Conservation (phyloP, 2,329 filamentous ascomycete genomes). For the Delphinella strobiligena region DNA sequence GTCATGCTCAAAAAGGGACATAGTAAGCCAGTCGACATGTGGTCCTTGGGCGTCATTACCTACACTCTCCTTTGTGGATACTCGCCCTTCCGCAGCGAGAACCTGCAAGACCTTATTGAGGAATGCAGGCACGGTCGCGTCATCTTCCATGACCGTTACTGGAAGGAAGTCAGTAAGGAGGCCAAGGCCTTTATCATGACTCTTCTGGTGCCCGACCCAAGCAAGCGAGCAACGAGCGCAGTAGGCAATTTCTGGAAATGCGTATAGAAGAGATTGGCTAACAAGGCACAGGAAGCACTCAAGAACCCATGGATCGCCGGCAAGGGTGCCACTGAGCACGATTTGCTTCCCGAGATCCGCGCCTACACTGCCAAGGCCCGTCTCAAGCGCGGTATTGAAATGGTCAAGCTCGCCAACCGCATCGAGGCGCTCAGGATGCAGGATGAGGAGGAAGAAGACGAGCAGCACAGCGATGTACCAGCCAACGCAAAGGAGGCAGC, state of each 20-base stretch:
- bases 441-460: slow-evolving; percentile 73
- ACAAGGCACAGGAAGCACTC: slow-evolving; percentile 51
- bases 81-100: slow-evolving; percentile 94
- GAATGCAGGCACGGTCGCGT: slow-evolving; percentile 78
- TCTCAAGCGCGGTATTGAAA: slow-evolving; percentile 84
- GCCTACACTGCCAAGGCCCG: slow-evolving; percentile 86
- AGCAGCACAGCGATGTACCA: slow-evolving; percentile 47
- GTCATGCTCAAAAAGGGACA: slow-evolving; percentile 97
- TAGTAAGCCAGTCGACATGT: slow-evolving; percentile 98
- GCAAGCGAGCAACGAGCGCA: slow-evolving; percentile 64
- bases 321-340: slow-evolving; percentile 84
- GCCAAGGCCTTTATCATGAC: slow-evolving; percentile 87
- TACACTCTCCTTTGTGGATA: slow-evolving; percentile 97
- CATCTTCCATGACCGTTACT: slow-evolving; percentile 94
- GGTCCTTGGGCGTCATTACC: slow-evolving; percentile 96
- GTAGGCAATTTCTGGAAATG: slow-evolving; percentile 33
- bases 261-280: not conserved
- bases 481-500: slow-evolving; percentile 49
- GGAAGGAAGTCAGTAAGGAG: slow-evolving; percentile 92
- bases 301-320: slow-evolving; percentile 82
- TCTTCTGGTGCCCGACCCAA: slow-evolving; percentile 67
- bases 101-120: slow-evolving; percentile 81
- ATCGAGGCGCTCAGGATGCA: slow-evolving; percentile 91
- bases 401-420: slow-evolving; percentile 89
- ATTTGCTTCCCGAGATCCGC: slow-evolving; percentile 93